phyloP scores from a whole-genome alignment of 73 alveolate species.

The Paramecium bursaria region DNA sequence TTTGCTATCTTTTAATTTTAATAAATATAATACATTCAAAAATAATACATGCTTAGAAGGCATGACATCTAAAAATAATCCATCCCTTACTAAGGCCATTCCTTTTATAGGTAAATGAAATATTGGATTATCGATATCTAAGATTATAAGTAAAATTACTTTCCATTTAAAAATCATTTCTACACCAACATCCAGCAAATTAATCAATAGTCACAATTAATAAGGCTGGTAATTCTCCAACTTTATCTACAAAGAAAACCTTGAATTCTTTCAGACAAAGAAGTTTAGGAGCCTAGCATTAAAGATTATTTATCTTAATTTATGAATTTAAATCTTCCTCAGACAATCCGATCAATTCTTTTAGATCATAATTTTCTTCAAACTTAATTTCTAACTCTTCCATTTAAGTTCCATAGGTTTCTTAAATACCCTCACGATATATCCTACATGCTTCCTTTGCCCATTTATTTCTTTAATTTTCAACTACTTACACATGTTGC shows the following conservation, averaged over 20 bases:
- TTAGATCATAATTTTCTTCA: too few relatives aligned
- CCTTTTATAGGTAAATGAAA: constrained; percentile 42
- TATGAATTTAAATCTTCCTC: too few relatives aligned
- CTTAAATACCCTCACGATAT: too few relatives aligned
- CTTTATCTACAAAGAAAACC: constrained; percentile 14
- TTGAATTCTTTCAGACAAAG: too few relatives aligned
- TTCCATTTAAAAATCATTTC: constrained; percentile 10
- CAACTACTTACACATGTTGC: too few relatives aligned
- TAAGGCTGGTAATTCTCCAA: constrained; percentile 16
- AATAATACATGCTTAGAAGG: constrained; percentile 39
- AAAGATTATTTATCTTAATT: too few relatives aligned
- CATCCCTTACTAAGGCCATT: neutral
- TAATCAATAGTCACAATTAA: constrained; percentile 38
- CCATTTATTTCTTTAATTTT: too few relatives aligned
- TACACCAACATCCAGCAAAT: constrained; percentile 52
- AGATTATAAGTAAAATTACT: neutral
- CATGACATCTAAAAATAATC: constrained; percentile 8
- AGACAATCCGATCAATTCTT: too few relatives aligned
- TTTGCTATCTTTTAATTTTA: constrained; percentile 30
- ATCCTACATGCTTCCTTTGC: too few relatives aligned
- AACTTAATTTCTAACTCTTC: too few relatives aligned
- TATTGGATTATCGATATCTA: constrained; percentile 37
- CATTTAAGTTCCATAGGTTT: too few relatives aligned
- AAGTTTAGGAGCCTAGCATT: too few relatives aligned
- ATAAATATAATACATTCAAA: constrained; percentile 33